Evolutionary conservation across 805 yeast species (phyloP).

Genomic region (Suhomyces canberraensis): DNA sequence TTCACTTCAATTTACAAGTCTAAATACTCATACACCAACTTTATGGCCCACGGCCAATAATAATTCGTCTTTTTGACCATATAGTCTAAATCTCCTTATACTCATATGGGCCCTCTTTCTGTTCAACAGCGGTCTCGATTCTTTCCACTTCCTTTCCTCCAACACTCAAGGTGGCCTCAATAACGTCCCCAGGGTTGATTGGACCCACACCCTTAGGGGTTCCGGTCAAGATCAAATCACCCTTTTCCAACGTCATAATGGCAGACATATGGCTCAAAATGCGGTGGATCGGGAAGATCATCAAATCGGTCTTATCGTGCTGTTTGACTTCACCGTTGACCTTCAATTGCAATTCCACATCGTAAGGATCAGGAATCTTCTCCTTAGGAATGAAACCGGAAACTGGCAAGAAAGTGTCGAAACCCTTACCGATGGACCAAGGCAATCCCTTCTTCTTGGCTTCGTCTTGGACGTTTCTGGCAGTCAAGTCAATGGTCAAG

Average conservation of each 20-base stretch:
- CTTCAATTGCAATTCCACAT: conserved; percentile 57
- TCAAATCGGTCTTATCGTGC: conserved; percentile 70
- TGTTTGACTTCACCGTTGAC: conserved; percentile 74
- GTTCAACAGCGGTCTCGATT: conserved; percentile 51
- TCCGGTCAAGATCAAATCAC: conserved; percentile 90
- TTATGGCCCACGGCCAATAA: too few species aligned
- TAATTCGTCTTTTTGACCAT: too few species aligned
- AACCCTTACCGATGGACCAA: conserved; percentile 95
- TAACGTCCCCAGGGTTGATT: conserved; percentile 71
- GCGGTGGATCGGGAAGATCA: conserved; percentile 85
- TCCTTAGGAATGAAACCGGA: conserved; percentile 66
- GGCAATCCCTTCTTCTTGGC: conserved; percentile 94
- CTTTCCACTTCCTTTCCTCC: conserved; percentile 56
- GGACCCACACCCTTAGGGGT: conserved; percentile 98
- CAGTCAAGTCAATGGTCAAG: conserved; percentile 90
- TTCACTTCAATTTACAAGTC: too few species aligned
- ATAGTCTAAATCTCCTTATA: conserved; percentile 31
- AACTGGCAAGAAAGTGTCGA: conserved; percentile 93
- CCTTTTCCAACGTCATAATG: conserved; percentile 88
- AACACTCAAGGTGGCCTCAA: conserved; percentile 60
- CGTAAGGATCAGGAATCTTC: conserved; percentile 68
- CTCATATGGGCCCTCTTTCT: conserved; percentile 46
- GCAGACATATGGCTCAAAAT: conserved; percentile 76
- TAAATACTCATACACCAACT: too few species aligned
- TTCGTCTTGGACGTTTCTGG: conserved; percentile 91